Evolutionary conservation across 1,284 basidiomycete genomes (phyloP), one percentile per base, ranked within the genome.

Genomic region (Apiotrichum montevideense): DNA sequence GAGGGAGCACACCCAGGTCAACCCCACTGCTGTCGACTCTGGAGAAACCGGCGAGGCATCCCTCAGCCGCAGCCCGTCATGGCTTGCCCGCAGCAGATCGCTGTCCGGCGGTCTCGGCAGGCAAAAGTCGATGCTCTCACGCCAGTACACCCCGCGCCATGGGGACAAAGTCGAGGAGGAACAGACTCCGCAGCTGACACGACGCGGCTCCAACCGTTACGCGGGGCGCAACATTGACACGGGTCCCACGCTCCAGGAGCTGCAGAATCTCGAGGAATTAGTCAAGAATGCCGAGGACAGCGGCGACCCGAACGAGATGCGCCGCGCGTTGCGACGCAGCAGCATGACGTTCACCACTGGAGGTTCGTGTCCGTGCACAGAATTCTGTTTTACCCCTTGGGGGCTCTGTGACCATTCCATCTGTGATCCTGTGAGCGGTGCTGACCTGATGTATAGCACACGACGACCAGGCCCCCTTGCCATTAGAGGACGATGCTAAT

Each of bases 221-320:
- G 76, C 79, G 51, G 44, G 46, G 35, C 64, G 58, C 63, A 71
- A 61, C 58, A 77, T 67, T 35, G 80, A 80, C 83, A 87, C 68
- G 84, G 90, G 74, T 79, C 67, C 97, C 54, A 95, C 92, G 14
- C 88, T 98, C 73, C 85, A 81, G 66, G 95, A 98, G 75, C 79
- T 98, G 35, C 94, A 98, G 77, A 87, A 85, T 74, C 80, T 98
- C 59, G 95, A 98, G 75, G 84, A 88, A 72, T 79, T 98, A 21
- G 92, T 93, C 46, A 90, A 96, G 77, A 87, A 91, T 75, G 88
- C 88, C 1, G 86, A 85, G 15, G 81, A 82, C 66, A 88, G 83
- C 64, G 86, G 91, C 66, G 91, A 96, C 77, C 88, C 92, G 21
- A 83, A 86, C 46, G 85, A 84, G 72, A 83, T 97, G 66, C 83